Conservation (phyloP, 495 filamentous ascomycete genomes). For the Aspergillus egyptiacus region DNA sequence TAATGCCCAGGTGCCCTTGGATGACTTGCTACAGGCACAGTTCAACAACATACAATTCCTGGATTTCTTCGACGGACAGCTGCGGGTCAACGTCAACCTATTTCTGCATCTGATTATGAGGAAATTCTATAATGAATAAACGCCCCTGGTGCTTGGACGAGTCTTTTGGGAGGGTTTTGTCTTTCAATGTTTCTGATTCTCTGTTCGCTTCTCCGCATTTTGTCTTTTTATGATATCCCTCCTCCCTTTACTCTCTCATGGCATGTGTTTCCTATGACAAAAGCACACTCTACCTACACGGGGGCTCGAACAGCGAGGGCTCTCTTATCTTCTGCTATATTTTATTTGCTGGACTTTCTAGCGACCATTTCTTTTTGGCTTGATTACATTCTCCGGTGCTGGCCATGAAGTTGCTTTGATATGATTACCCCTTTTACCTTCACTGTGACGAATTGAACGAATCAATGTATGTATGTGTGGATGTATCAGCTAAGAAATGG, state of each 20-base stretch:
- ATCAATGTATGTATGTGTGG: constrained; percentile 20
- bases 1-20: constrained; percentile 80
- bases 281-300: constrained; percentile 5
- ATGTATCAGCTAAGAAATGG: constrained; percentile 13
- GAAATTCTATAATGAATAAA: constrained; percentile 83
- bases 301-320: background rate
- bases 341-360: constrained; percentile 1
- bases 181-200: constrained; percentile 19
- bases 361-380: background rate
- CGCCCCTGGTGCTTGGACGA: constrained; percentile 7
- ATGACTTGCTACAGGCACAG: constrained; percentile 92
- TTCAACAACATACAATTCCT: constrained; percentile 95
- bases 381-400: constrained; percentile 7
- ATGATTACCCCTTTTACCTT: constrained; percentile 10
- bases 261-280: constrained; percentile 12
- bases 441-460: constrained; percentile 15
- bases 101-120: constrained; percentile 93
- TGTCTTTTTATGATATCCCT: constrained; percentile 16
- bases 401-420: constrained; percentile 2
- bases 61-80: constrained; percentile 82
- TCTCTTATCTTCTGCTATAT: background rate
- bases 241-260: constrained; percentile 11
- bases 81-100: constrained; percentile 90
- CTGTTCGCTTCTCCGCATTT: constrained; percentile 4
- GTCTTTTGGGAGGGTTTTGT: constrained; percentile 21